Evolutionary conservation across 768 basidiomycete species (phyloP).

Genomic region (Tricholoma hemisulphureum): DNA sequence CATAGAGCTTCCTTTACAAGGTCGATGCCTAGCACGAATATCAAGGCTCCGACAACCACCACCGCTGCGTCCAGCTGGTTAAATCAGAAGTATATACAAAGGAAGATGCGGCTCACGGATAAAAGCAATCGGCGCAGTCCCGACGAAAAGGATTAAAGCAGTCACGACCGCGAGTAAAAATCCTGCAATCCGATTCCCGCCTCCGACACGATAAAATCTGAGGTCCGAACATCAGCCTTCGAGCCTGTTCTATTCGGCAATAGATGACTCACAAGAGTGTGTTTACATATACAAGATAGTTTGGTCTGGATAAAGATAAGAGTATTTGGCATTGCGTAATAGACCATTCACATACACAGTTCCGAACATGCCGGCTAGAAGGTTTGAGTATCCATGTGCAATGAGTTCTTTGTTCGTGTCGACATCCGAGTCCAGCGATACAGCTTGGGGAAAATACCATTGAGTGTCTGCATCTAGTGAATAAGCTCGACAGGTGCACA

Average conservation of each 20-base stretch:
- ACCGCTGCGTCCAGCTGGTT: conserved; percentile 53
- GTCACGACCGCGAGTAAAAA: conserved; percentile 82
- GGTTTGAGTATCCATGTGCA: conserved; percentile 89
- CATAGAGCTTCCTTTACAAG: conserved; percentile 94
- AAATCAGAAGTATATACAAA: neutral
- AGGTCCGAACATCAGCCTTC: neutral
- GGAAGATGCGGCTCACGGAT: conserved; percentile 61
- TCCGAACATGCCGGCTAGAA: conserved; percentile 76
- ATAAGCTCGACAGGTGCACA: conserved; percentile 17
- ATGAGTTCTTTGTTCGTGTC: conserved; percentile 92
- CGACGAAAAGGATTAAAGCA: conserved; percentile 67
- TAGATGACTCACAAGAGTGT: conserved; percentile 56
- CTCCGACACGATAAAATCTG: conserved; percentile 92
- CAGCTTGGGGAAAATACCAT: conserved; percentile 47
- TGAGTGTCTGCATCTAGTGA: neutral
- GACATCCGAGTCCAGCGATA: conserved; percentile 85
- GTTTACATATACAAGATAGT: conserved; percentile 88
- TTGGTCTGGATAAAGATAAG: conserved; percentile 48
- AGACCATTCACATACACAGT: conserved; percentile 57
- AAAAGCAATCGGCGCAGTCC: conserved; percentile 87
- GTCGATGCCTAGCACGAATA: conserved; percentile 93
- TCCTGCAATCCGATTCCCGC: conserved; percentile 78
- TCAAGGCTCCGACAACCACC: conserved; percentile 87
- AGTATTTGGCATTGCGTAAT: conserved; percentile 4
- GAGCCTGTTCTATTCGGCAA: neutral